phyloP scores from a whole-genome alignment of 352 stramenopile species.

The Lagenidium sp. region DNA sequence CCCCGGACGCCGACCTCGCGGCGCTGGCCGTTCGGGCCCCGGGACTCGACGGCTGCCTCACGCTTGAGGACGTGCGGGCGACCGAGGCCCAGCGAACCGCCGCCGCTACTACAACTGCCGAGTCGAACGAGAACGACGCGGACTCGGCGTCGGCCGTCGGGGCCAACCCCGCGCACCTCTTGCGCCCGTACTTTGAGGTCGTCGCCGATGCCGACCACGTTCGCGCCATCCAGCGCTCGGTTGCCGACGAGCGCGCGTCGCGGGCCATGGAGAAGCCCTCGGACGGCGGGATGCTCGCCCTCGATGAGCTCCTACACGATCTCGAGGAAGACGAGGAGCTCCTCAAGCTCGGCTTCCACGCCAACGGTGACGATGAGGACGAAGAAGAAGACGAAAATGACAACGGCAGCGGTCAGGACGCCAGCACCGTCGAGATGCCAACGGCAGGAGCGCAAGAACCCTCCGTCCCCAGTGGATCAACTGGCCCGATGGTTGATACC shows the following conservation, averaged over 20 bases:
- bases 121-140: conserved; percentile 3
- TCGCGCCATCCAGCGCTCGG: conserved; percentile 33
- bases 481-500: too few species aligned
- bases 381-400: conserved; percentile 2
- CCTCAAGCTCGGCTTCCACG: conserved; percentile 41
- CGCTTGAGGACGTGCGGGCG: conserved; percentile 25
- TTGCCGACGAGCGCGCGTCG: conserved; percentile 58
- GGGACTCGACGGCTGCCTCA: conserved; percentile 43
- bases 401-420: not conserved
- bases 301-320: conserved; percentile 62
- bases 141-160: conserved; percentile 27
- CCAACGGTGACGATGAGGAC: conserved; percentile 25
- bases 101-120: not conserved
- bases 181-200: conserved; percentile 63
- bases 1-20: conserved; percentile 28
- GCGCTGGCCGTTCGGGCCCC: conserved; percentile 41
- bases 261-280: conserved; percentile 33
- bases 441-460: not conserved
- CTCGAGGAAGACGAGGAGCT: conserved; percentile 63
- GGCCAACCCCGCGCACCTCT: conserved; percentile 36
- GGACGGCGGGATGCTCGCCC: conserved; percentile 40
- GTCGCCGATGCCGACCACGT: conserved; percentile 42
- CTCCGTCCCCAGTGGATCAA: not conserved
- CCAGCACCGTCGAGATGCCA: not conserved
- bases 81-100: not conserved